phyloP scores from a whole-genome alignment of 2,329 filamentous ascomycete genomes.

The Podosphaera fusca region DNA sequence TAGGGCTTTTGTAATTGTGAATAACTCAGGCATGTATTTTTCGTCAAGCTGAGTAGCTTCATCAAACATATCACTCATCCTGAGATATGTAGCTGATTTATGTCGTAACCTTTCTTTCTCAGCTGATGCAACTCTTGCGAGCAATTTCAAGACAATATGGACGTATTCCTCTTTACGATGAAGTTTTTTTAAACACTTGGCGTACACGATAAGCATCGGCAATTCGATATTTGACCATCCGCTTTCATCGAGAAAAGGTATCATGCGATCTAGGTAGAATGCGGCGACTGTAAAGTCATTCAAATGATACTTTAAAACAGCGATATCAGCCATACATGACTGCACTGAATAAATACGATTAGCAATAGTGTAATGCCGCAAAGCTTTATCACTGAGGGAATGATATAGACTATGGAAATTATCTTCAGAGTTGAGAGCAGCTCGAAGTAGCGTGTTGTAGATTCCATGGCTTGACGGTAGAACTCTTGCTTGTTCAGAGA shows the following conservation, averaged over 20 bases:
- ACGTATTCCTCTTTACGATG: conserved; percentile 60
- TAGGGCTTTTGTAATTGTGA: conserved; percentile 17
- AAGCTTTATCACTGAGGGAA: conserved; percentile 60
- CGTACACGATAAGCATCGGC: conserved; percentile 68
- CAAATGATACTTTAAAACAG: conserved; percentile 56
- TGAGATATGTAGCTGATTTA: conserved; percentile 12
- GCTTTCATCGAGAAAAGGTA: conserved; percentile 54
- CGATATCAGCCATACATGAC: conserved; percentile 61
- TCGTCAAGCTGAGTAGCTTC: conserved; percentile 7
- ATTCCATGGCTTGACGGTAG: conserved; percentile 22
- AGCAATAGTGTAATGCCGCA: conserved; percentile 63
- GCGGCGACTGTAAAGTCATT: conserved; percentile 53
- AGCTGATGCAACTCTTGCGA: conserved; percentile 39
- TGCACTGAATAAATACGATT: conserved; percentile 58
- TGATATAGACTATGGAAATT: conserved; percentile 48
- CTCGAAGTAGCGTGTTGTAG: conserved; percentile 31
- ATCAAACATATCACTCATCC: conserved; percentile 3
- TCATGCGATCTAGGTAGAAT: conserved; percentile 54
- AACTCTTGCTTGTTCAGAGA: neutral
- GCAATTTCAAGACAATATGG: conserved; percentile 47
- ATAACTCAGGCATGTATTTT: conserved; percentile 14
- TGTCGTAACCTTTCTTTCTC: conserved; percentile 26
- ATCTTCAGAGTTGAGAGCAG: conserved; percentile 35
- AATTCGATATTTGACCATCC: conserved; percentile 64
- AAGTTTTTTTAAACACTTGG: conserved; percentile 57